phyloP scores from a whole-genome alignment of 2,329 filamentous ascomycete species.

The Calonectria henricotiae region DNA sequence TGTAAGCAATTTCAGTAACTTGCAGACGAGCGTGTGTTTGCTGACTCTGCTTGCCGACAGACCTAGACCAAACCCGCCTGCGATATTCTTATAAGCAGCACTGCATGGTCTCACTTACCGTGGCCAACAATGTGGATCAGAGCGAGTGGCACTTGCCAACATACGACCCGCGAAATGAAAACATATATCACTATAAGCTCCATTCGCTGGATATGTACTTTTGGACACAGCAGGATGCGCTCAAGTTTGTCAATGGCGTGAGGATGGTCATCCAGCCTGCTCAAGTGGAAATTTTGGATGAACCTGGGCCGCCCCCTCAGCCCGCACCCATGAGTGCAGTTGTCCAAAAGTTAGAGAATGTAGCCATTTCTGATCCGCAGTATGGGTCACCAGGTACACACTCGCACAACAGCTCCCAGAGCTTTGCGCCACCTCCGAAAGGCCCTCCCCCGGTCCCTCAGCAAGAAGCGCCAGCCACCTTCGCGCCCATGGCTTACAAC shows the following conservation, averaged over 20 bases:
- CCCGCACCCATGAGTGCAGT: conserved; percentile 75
- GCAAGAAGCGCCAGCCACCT: conserved; percentile 52
- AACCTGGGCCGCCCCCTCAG: conserved; percentile 70
- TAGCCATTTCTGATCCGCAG: conserved; percentile 76
- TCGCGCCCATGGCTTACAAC: conserved; percentile 82
- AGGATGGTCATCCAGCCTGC: conserved; percentile 75
- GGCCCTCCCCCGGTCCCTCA: conserved; percentile 41
- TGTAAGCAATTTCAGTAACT: conserved; percentile 68
- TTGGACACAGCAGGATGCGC: conserved; percentile 82
- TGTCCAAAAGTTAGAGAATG: conserved; percentile 81
- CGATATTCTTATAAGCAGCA: conserved; percentile 83
- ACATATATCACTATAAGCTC: conserved; percentile 85
- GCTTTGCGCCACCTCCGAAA: conserved; percentile 48
- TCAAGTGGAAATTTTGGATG: conserved; percentile 77
- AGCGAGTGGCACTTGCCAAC: conserved; percentile 84
- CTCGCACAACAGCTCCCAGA: conserved; percentile 41
- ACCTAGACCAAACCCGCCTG: conserved; percentile 76
- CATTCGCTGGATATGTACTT: conserved; percentile 86
- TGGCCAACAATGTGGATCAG: conserved; percentile 70
- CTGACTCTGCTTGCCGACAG: conserved; percentile 61
- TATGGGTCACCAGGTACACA: conserved; percentile 56
- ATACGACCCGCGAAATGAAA: conserved; percentile 81
- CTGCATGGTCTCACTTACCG: conserved; percentile 78
- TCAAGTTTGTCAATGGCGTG: conserved; percentile 79
- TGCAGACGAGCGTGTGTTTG: not conserved